Base-by-base conservation (phyloP, 352 stramenopile genomes). In the Phytophthora hibernalis region DNA sequence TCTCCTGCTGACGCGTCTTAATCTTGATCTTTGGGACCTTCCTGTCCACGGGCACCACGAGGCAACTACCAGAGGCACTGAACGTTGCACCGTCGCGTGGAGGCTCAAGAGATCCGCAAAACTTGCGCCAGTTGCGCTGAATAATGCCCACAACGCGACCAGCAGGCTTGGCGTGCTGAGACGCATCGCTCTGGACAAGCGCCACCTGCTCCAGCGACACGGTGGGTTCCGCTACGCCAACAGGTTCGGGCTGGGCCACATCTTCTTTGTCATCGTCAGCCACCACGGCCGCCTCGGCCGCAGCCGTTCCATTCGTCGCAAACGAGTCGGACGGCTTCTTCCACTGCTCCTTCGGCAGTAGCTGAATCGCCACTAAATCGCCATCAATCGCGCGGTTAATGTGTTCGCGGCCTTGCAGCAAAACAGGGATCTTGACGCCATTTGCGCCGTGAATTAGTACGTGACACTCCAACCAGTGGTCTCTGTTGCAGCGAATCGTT, bases 321-420 rank as follows among this genome's bases (percentile, higher is more conserved):
- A 92, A 94, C 26, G 79, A 79, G 47, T 94, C 82, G 0, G 83
- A 92, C 15, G 83, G 75, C 51, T 87, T 88, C 63, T 89, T 94
- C 86, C 86, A 94, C 54, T 90, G 70, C 0, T 73, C 70, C 56
- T 98, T 86, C 5, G 91, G 79, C 45, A 99, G 75, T 45, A 99
- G 62, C 64, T 98, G 86, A 62, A 99, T 95, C 1, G 92, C 96
- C 1, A 99, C 97, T n/a, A 98, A 68, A 76, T 99, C 98, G 16
- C 97, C 98, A 73, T 99, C 97, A 54, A 99, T 92, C 6, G 96
- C 97, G 43, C 98, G 89, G 77, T 99, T 99, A 33, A 99, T 96
- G 73, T 98, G 74, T 54, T 93, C 80, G 5, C 80, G 81, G 26
- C 86, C 83, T 54, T 92, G 79, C 13, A 94, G 68, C 24, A 94